These are phyloP conservation scores for Phytophthora brassicae DNA, from an alignment of 352 stramenopile genomes.

Conservation along the genomic window DNA sequence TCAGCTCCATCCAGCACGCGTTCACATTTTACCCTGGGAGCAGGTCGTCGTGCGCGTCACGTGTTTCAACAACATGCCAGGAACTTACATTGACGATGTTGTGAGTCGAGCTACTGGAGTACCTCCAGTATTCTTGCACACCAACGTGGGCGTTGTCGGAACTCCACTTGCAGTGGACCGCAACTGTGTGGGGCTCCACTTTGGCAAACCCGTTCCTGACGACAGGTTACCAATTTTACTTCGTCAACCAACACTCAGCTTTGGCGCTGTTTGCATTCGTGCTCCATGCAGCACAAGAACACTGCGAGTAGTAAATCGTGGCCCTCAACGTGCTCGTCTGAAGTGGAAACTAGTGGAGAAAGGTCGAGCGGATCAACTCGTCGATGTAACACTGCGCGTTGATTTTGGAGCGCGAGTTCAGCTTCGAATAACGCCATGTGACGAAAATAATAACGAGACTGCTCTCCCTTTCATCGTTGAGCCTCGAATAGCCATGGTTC, in stretches of 20 bases:
- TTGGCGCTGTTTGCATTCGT: slow-evolving; percentile 51
- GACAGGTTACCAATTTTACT: not conserved
- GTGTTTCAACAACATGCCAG: slow-evolving; percentile 83
- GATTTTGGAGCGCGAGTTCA: slow-evolving; percentile 48
- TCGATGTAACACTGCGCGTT: slow-evolving; percentile 57
- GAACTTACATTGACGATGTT: slow-evolving; percentile 64
- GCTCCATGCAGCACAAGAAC: slow-evolving; percentile 43
- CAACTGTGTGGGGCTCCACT: slow-evolving; percentile 67
- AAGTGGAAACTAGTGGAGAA: slow-evolving; percentile 61
- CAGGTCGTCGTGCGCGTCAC: slow-evolving; percentile 51
- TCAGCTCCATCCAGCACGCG: slow-evolving; percentile 25
- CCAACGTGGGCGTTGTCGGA: slow-evolving; percentile 54
- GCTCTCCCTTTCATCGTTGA: slow-evolving; percentile 45
- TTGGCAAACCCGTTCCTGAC: slow-evolving; percentile 26
- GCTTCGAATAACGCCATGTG: slow-evolving; percentile 43
- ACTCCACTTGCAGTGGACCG: slow-evolving; percentile 56
- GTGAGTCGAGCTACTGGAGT: slow-evolving; percentile 49
- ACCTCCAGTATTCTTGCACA: slow-evolving; percentile 65
- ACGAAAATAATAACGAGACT: slow-evolving; percentile 24
- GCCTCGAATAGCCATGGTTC: slow-evolving; percentile 36
- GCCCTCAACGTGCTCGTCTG: slow-evolving; percentile 53
- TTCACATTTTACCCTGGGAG: slow-evolving; percentile 62
- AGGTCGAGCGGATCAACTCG: slow-evolving; percentile 52
- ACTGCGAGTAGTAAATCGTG: slow-evolving; percentile 70
- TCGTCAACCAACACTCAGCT: slow-evolving; percentile 42